Evolutionary conservation across 106 monocot species (phyloP).

Genomic region (Xerophyta viscosa): DNA sequence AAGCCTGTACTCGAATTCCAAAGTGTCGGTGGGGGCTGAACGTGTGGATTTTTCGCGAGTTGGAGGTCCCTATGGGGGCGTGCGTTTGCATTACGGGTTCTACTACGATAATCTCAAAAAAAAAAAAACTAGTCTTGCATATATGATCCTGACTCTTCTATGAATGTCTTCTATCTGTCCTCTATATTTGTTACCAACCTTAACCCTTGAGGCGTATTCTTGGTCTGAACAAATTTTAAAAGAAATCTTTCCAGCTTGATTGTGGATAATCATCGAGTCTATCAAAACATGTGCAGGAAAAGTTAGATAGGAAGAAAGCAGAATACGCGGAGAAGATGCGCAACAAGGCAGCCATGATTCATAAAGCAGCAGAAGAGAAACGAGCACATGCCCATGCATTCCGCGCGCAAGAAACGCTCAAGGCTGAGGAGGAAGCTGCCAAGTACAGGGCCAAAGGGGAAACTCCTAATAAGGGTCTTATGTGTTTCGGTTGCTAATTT

Average conservation of each 20-base stretch:
- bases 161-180: too few relatives aligned
- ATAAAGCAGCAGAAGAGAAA: constrained; percentile 52
- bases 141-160: too few relatives aligned
- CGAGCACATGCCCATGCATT: constrained; percentile 26
- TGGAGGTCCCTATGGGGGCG: too few relatives aligned
- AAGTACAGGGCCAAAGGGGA: constrained; percentile 26
- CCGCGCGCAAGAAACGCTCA: constrained; percentile 21
- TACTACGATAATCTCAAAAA: too few relatives aligned
- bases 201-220: too few relatives aligned
- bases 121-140: too few relatives aligned
- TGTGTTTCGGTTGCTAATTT: constrained; percentile 19
- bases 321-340: constrained; percentile 35
- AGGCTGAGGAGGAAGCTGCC: constrained; percentile 35
- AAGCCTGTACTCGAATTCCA: too few relatives aligned
- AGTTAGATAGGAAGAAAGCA: constrained; percentile 35
- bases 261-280: too few relatives aligned
- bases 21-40: too few relatives aligned
- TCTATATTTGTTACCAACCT: too few relatives aligned
- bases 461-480: constrained; percentile 19
- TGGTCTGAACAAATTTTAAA: background rate
- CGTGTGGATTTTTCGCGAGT: too few relatives aligned
- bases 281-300: constrained; percentile 37
- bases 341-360: constrained; percentile 39
- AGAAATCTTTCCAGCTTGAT: background rate
- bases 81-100: too few relatives aligned